These are phyloP conservation scores for Canavalia gladiata DNA, from an alignment of 306 rosid species.

Conservation along the genomic window DNA sequence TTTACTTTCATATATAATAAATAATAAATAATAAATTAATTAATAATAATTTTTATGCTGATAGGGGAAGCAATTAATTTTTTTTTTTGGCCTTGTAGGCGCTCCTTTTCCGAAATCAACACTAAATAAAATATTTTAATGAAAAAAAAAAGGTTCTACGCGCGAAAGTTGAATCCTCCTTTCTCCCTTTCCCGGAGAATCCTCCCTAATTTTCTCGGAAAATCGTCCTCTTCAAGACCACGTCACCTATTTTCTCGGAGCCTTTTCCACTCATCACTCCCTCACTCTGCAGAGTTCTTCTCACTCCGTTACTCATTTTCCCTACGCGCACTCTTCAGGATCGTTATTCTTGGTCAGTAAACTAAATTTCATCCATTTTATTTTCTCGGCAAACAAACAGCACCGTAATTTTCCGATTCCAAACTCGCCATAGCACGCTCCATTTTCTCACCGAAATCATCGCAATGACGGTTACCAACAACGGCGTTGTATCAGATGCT, in stretches of 20 bases:
- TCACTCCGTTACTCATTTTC: neutral
- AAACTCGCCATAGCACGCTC: neutral
- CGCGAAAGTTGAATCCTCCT: conserved; percentile 3
- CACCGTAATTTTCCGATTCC: neutral
- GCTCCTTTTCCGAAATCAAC: no score
- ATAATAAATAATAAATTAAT: no score
- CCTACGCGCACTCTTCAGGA: no score
- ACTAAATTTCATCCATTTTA: neutral
- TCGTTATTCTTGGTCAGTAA: neutral
- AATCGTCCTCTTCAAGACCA: neutral
- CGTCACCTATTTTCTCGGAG: conserved; percentile 1
- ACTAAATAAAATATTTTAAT: no score
- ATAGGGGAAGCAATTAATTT: no score
- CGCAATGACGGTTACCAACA: conserved; percentile 53
- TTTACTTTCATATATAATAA: no score
- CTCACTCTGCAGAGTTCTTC: neutral
- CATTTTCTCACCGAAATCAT: conserved; percentile 8
- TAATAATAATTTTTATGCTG: no score
- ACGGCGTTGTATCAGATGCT: conserved; percentile 31
- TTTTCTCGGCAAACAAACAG: conserved; percentile 11
- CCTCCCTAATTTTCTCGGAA: conserved; percentile 7
- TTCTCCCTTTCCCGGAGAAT: conserved; percentile 14
- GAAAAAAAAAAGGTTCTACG: neutral
- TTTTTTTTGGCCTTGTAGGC: no score
- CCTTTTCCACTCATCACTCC: neutral